These are phyloP conservation scores for Paulownia fortunei DNA, from an alignment of 257 asterid genomes.

Conservation along the genomic window DNA sequence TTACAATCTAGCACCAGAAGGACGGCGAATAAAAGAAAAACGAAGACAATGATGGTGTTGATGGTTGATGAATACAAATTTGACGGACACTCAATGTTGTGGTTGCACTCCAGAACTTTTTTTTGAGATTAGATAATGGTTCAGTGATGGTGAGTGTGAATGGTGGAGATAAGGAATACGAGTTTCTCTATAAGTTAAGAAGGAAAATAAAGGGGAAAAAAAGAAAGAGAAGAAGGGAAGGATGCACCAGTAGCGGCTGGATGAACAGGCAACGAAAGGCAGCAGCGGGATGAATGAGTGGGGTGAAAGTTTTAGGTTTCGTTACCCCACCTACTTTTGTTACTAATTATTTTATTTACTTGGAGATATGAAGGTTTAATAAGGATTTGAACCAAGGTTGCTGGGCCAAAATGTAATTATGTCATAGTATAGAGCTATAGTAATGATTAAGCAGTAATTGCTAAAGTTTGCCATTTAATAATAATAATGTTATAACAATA, in stretches of 20 bases:
- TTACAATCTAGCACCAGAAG: slow-evolving; percentile 6
- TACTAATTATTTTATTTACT: background rate
- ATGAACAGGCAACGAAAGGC: background rate
- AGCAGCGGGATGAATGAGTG: slow-evolving; percentile 4
- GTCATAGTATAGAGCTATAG: background rate
- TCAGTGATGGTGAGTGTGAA: background rate
- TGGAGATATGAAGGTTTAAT: background rate
- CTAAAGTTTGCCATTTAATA: background rate
- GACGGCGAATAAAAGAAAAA: background rate
- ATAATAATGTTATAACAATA: background rate
- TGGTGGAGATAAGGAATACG: background rate
- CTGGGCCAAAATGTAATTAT: background rate
- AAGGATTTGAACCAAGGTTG: background rate
- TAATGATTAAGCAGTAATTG: background rate
- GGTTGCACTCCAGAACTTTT: background rate
- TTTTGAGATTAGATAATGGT: slow-evolving; percentile 1
- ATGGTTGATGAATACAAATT: background rate
- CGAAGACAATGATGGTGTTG: background rate
- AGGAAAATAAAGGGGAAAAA: background rate
- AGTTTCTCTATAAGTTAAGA: background rate
- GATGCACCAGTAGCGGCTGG: background rate
- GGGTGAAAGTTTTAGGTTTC: background rate
- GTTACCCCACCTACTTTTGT: background rate
- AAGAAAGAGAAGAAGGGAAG: background rate
- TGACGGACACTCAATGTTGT: background rate